Evolutionary conservation across 225 moss, liverwort and hornwort species (phyloP), one percentile per base, ranked within the genome.

Genomic region (Neckera pumila): DNA sequence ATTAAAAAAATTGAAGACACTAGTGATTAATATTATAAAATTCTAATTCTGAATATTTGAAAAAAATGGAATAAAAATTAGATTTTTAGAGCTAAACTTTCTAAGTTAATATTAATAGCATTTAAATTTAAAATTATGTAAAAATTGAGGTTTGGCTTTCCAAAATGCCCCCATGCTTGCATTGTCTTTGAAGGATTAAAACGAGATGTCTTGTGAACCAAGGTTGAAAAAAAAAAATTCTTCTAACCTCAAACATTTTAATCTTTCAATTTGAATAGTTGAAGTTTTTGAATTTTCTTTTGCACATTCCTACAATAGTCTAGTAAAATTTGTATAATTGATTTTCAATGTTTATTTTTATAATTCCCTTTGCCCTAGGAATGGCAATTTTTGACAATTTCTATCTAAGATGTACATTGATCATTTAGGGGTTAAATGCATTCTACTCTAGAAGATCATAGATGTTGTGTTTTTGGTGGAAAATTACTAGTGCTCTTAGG

Each of bases 151-250:
- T 27, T 72, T 43, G 9, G 4, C 15, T 71, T 71, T 42, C 3
- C 3, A 26, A 42, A 70, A 71, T 42, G 15, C 10, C 34, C 19
- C 1, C 1, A 5, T 0, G 20, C 11, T 66, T 66, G 36, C 20
- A 66, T 11, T 66, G 21, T 21, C 12, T 1, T 20, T 20, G 2
- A 36, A 66, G 20, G 36, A 0, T 65, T 3, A 36, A 10, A 20
- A 3, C 36, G 11, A 36, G 2, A 1, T 23, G 2, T 13, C 9
- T 0, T 62, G 4, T 30, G 1, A 4, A 1, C 0, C 6, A 43
- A 72, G 27, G 5, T 43, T 3, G 10, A 0, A 45, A 9, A 71
- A 42, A 71, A 69, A 19, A 19, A 49, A 12, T 30, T 33, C 20
- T 15, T 26, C 5, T 9, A 9, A 26, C 8, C 16, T 40, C 9